These are phyloP conservation scores for Nissolia schottii DNA, from an alignment of 306 rosid species.

Conservation along the genomic window DNA sequence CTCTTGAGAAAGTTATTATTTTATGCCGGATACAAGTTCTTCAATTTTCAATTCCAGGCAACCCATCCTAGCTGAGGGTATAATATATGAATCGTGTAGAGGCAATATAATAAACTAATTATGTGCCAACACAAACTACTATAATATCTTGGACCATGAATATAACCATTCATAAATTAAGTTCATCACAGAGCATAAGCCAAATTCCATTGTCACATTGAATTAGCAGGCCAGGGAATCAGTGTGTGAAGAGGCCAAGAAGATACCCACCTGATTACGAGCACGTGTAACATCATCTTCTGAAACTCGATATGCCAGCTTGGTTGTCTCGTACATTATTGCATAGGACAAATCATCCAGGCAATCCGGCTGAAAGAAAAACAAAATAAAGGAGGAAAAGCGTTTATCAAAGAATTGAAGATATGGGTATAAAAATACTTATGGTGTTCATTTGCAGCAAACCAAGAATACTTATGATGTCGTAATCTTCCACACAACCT, in stretches of 20 bases:
- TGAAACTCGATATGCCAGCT: conserved; percentile 72
- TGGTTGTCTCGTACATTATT: conserved; percentile 79
- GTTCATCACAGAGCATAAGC: background rate
- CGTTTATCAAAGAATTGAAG: background rate
- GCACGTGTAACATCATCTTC: conserved; percentile 84
- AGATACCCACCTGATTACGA: conserved; percentile 70
- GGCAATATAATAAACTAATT: background rate
- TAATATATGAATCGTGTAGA: background rate
- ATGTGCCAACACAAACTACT: background rate
- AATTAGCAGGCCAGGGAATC: background rate
- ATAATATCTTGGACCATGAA: background rate
- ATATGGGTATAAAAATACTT: background rate
- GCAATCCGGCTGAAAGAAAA: conserved; percentile 56
- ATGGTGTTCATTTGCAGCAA: background rate
- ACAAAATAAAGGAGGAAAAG: background rate
- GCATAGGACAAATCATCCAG: conserved; percentile 81
- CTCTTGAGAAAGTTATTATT: background rate
- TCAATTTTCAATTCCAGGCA: background rate
- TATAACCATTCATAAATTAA: background rate
- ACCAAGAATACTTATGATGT: background rate
- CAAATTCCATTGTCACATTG: background rate
- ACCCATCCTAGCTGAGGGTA: background rate
- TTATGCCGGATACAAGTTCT: background rate
- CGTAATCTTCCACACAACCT: background rate
- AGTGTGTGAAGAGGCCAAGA: background rate